Evolutionary conservation across 257 asterid species (phyloP).

Genomic region (Mentha longifolia): DNA sequence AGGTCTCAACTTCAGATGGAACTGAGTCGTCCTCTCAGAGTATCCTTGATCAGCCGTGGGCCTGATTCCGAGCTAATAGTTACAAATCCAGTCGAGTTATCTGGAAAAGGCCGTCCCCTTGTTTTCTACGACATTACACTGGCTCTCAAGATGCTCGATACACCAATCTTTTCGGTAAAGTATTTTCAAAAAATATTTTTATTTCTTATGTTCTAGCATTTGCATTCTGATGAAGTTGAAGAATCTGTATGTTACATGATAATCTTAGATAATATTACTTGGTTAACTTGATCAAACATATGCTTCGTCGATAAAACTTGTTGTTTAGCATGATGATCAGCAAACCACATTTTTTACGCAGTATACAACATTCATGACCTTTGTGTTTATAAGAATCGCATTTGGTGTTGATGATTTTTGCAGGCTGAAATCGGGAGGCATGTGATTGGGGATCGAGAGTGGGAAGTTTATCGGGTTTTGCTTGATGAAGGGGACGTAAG

Average conservation of each 20-base stretch:
- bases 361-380: neutral
- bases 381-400: neutral
- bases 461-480: constrained; percentile 87
- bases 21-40: constrained; percentile 84
- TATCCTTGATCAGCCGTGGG: constrained; percentile 74
- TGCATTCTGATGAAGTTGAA: no score
- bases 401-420: neutral
- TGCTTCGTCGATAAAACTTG: neutral
- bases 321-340: neutral
- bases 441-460: constrained; percentile 71
- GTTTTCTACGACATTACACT: constrained; percentile 86
- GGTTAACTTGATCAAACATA: neutral
- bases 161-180: constrained; percentile 73
- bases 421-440: constrained; percentile 88
- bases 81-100: constrained; percentile 83
- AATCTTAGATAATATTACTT: no score
- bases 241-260: no score
- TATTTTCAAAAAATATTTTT: no score
- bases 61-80: constrained; percentile 87
- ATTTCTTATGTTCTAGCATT: no score
- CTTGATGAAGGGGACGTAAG: constrained; percentile 74
- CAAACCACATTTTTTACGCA: neutral
- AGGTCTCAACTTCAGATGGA: constrained; percentile 67
- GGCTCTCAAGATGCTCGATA: constrained; percentile 79
- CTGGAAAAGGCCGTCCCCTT: constrained; percentile 86